Base-by-base conservation (phyloP, 2,329 filamentous ascomycete genomes). In the Pseudogymnoascus sp. region DNA sequence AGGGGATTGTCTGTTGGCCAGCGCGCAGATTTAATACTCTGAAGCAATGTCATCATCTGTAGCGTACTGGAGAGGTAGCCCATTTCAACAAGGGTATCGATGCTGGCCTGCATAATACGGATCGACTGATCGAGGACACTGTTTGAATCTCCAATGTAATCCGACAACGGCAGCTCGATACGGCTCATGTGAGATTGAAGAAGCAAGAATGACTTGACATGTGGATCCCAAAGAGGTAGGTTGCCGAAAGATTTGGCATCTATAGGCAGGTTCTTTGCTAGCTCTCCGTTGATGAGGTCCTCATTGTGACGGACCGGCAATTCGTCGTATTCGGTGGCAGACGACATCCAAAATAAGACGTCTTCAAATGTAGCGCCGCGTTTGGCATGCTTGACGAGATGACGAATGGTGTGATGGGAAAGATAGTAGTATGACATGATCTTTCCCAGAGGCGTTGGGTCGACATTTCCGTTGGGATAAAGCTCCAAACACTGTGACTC, bases 371-470 rank as follows among this genome's bases (percentile, higher is more conserved):
- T 85, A 1, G 89, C 90, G 15, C 86, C 78, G 0, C 86, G 82
- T 69, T 89, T 93, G 25, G 89, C 90, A 67, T 93, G 83, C 55
- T 84, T 81, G 65, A 89, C 85, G 5, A 99, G 83, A 69, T 91
- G 87, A 1, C 94, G 89, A 69, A 99, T 92, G 0, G 94, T 99
- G 75, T 89, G 89, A 77, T 99, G 94, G 0, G 92, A 95, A 58
- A 94, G 86, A 72, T 99, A 99, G 80, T 99, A 99, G 80, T 97
- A 99, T 74, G 90, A 96, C 91, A 97, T 97, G 71, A 99, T 97
- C 78, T 96, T 97, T 69, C 94, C 94, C 5, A 97, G 82, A 0
- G 93, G 87, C 0, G 94, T 97, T 0, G 93, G 80, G 68, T 96
- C 89, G 29, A 99, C 87, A 68, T 96, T 89, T 45, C 93, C 93